Percentiles rank a stretch among this genome's conserved stretches.
phyloP scores from a whole-genome alignment of 192 early-diverging fungal species.

The Lunasporangiospora selenospora region DNA sequence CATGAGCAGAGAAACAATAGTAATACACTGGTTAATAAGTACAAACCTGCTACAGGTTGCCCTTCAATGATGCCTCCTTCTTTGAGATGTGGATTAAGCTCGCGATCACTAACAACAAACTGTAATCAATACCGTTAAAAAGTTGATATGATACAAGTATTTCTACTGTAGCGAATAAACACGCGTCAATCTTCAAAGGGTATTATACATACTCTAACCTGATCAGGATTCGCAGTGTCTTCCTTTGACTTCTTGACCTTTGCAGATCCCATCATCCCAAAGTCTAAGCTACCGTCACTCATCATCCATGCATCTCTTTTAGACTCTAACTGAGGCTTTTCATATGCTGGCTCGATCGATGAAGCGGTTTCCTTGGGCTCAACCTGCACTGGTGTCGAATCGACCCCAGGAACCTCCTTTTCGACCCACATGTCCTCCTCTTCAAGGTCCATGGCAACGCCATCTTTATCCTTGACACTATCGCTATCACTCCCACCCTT shows the following conservation, averaged over 20 bases:
- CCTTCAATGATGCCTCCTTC: too few species aligned
- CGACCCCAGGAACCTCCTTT: slow-evolving; percentile 21
- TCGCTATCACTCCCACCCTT: slow-evolving; percentile 2
- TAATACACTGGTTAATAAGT: too few species aligned
- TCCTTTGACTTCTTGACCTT: slow-evolving; percentile 48
- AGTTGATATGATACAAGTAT: too few species aligned
- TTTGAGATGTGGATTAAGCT: slow-evolving; percentile 53
- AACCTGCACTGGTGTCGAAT: neutral
- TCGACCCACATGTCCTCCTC: slow-evolving; percentile 48
- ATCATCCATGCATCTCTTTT: slow-evolving; percentile 45
- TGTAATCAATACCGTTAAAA: slow-evolving; percentile 6
- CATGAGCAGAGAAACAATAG: too few species aligned
- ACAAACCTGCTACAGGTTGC: too few species aligned
- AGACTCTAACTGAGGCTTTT: neutral
- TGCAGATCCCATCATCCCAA: slow-evolving; percentile 48
- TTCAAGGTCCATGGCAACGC: slow-evolving; percentile 7
- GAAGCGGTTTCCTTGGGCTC: neutral
- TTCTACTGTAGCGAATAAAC: too few species aligned
- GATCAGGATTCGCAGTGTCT: slow-evolving; percentile 50
- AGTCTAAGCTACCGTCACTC: slow-evolving; percentile 47
- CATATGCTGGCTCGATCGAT: neutral
- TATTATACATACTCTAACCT: too few species aligned
- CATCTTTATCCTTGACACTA: neutral
- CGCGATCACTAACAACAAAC: slow-evolving; percentile 48
- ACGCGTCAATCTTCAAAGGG: too few species aligned